Percentiles rank a stretch among this genome's conserved stretches.
Evolutionary conservation across 2,329 filamentous ascomycete genomes (phyloP).

Genomic region (Lachnellula suecica): DNA sequence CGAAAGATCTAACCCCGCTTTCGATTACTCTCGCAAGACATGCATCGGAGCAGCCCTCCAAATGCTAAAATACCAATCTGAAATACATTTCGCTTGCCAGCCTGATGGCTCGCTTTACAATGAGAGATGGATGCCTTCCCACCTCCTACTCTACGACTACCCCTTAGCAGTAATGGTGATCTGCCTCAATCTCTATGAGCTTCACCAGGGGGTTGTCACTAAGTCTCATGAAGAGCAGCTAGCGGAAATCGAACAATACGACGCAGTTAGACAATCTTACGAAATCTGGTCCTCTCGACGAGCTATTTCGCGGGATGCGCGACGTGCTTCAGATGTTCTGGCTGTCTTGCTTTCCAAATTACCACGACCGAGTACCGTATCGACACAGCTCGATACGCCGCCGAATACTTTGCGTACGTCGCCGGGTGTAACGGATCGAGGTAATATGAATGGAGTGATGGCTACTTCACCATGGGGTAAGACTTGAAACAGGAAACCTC

Average conservation of each 20-base stretch:
- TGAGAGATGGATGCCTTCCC: conserved; percentile 16
- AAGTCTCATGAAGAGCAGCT: neutral
- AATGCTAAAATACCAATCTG: conserved; percentile 45
- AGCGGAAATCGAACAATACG: conserved; percentile 1
- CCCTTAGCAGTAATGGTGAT: conserved; percentile 16
- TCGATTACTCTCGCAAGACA: conserved; percentile 50
- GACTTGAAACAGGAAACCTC: neutral
- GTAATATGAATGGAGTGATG: neutral
- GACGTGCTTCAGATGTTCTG: conserved; percentile 10
- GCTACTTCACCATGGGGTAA: neutral
- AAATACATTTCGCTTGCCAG: conserved; percentile 9
- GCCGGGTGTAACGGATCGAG: too few relatives aligned
- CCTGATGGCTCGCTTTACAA: conserved; percentile 8
- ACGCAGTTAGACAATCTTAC: conserved; percentile 6
- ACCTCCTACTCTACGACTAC: conserved; percentile 13
- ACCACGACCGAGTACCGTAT: neutral
- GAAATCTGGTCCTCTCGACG: conserved; percentile 11
- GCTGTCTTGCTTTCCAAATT: conserved; percentile 12
- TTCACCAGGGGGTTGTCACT: neutral
- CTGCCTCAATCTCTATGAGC: conserved; percentile 14
- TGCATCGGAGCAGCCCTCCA: conserved; percentile 49
- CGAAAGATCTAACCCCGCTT: conserved; percentile 45
- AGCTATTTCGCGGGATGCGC: conserved; percentile 7
- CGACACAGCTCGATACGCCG: neutral
- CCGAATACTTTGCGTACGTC: neutral